phyloP scores from a whole-genome alignment of 768 basidiomycete genomes.

The Psilocybe cyanescens region DNA sequence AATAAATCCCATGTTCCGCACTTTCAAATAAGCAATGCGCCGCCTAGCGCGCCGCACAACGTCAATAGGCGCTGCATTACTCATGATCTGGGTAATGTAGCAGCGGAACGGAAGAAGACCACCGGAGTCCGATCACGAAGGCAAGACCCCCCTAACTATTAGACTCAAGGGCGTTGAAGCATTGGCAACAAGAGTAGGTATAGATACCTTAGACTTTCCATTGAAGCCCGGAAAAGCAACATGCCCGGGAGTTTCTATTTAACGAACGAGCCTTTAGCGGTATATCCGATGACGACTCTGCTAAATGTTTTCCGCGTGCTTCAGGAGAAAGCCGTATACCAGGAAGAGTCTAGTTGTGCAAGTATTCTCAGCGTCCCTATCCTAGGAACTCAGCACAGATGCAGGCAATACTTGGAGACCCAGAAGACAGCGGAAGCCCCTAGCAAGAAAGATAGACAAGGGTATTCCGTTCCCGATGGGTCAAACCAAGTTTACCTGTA shows the following conservation, averaged over 20 bases:
- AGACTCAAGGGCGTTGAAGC: not conserved
- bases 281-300: not conserved
- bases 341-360: not conserved
- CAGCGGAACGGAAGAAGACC: not conserved
- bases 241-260: not conserved
- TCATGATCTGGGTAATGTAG: not conserved
- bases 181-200: not conserved
- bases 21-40: not conserved
- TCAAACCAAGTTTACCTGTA: not conserved
- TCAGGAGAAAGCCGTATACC: not conserved
- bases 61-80: not conserved
- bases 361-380: not conserved
- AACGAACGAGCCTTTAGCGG: not conserved
- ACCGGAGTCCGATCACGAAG: not conserved
- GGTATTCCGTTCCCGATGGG: not conserved
- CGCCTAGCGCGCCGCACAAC: not conserved
- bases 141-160: not conserved
- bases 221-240: not conserved
- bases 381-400: not conserved
- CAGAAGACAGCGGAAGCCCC: not conserved
- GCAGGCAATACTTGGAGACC: not conserved
- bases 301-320: not conserved
- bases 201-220: not conserved
- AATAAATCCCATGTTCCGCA: too few species aligned
- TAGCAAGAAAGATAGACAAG: not conserved